Evolutionary conservation across 2,329 filamentous ascomycete species (phyloP).

Genomic region (Ciborinia camelliae): DNA sequence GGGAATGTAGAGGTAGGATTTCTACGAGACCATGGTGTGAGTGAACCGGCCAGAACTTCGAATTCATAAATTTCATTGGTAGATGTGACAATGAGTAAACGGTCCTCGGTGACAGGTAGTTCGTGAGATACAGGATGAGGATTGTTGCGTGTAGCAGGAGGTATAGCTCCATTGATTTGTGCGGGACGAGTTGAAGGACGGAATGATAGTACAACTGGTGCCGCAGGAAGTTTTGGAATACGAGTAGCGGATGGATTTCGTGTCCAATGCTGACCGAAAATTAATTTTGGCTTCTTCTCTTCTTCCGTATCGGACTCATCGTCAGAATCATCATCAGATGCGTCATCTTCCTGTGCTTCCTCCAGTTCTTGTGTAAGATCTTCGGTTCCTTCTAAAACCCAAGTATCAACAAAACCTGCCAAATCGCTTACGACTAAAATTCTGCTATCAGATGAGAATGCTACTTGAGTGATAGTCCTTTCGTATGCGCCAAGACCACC

Average conservation of each 20-base stretch:
- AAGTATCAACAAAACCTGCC: constrained; percentile 82
- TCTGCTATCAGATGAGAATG: constrained; percentile 77
- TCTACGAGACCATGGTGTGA: constrained; percentile 81
- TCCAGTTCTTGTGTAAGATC: constrained; percentile 43
- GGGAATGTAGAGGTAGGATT: constrained; percentile 78
- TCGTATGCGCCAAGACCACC: constrained; percentile 74
- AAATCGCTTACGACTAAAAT: constrained; percentile 78
- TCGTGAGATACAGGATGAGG: constrained; percentile 44
- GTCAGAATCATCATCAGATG: constrained; percentile 39
- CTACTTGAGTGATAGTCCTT: constrained; percentile 66
- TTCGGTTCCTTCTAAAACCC: constrained; percentile 63
- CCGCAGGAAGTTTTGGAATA: constrained; percentile 64
- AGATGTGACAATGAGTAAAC: constrained; percentile 59
- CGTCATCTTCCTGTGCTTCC: constrained; percentile 38
- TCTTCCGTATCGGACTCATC: constrained; percentile 45
- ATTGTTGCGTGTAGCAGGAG: constrained; percentile 33
- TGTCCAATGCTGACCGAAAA: constrained; percentile 68
- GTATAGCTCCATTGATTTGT: constrained; percentile 44
- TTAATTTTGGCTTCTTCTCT: constrained; percentile 45
- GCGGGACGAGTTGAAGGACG: constrained; percentile 41
- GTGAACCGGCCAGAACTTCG: constrained; percentile 68
- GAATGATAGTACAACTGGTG: constrained; percentile 68
- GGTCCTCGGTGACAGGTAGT: constrained; percentile 50
- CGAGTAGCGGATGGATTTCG: constrained; percentile 67
- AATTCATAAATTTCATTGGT: constrained; percentile 72